Base-by-base conservation (phyloP, 2,329 filamentous ascomycete species). In the Fusarium hostae region DNA sequence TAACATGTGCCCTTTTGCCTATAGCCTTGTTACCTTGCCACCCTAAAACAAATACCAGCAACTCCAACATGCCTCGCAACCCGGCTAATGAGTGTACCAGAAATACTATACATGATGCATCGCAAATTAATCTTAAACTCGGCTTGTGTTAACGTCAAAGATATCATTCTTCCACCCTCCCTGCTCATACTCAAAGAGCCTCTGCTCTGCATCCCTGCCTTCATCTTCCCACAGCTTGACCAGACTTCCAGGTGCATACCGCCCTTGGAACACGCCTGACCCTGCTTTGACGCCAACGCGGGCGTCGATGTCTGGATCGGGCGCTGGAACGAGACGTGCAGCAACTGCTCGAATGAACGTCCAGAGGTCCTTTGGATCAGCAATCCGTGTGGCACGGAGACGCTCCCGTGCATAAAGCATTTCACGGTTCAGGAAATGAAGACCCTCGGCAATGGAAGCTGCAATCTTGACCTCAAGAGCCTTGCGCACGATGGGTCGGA, bases 181-280 rank as follows among this genome's bases (percentile, higher is more conserved):
- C 50, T 84, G 84, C 60, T 90, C 88, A 77, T 90, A 90, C 71
- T 95, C 92, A 71, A 95, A 90, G 40, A 97, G 89, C 43, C 90
- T 86, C 80, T 97, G 92, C 24, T 86, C 86, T 0, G 93, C 94
- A 68, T 86, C 85, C 26, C 84, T 82, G 0, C 89, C 94, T 81
- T 97, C 92, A 71, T 94, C 91, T 72, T 95, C 89, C 94, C 94
- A 97, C n/a, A 97, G 81, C 82, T 93, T 94, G 56, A 96, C 92
- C 30, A 98, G 84, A 80, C 94, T 97, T 1, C 94, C 95, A 0
- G 95, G 95, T 2, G 95, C 91, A 82, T 97, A 98, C 3, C 94
- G 88, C 7, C 92, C 93, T 74, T 90, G 90, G 84, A 98, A 98
- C 0, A 95, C 83, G 15, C 87, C 87, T 7, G 74, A 62, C 6